A percentile compares a stretch with the other conserved stretches of the same genome.
These are phyloP conservation scores for Zymoseptoria ardabiliae DNA, from an alignment of 2,329 filamentous ascomycete species.

Conservation along the genomic window DNA sequence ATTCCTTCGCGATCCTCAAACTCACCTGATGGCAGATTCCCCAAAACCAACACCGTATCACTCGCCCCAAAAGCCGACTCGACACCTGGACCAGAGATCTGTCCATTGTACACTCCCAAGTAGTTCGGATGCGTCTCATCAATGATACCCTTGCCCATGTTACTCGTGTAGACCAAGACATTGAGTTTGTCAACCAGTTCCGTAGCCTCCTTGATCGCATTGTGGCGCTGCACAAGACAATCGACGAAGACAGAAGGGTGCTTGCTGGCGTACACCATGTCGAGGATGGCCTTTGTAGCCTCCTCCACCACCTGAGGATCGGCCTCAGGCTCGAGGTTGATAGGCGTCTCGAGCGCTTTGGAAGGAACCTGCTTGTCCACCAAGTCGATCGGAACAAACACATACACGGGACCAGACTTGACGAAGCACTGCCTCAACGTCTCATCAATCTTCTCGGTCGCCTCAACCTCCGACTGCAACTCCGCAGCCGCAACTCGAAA, in stretches of 20 bases:
- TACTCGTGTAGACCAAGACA: constrained; percentile 44
- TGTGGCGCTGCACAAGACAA: constrained; percentile 39
- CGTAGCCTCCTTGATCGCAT: constrained; percentile 38
- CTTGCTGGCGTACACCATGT: constrained; percentile 38
- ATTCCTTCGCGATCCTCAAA: background rate
- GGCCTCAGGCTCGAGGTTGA: constrained; percentile 31
- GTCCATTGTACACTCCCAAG: constrained; percentile 43
- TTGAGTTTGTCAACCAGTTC: constrained; percentile 39
- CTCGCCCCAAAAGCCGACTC: constrained; percentile 29
- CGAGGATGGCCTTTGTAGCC: constrained; percentile 28
- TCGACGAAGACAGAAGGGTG: constrained; percentile 47
- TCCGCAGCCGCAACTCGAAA: constrained; percentile 36
- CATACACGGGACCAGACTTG: constrained; percentile 37
- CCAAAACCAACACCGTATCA: constrained; percentile 34
- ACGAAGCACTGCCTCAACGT: constrained; percentile 38
- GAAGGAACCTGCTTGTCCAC: constrained; percentile 27
- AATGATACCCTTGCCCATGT: constrained; percentile 46
- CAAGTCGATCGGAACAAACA: constrained; percentile 39
- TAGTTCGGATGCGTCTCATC: constrained; percentile 44
- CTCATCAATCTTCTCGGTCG: constrained; percentile 37
- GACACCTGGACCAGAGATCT: constrained; percentile 29
- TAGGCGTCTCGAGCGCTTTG: constrained; percentile 18
- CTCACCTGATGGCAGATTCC: constrained; percentile 33
- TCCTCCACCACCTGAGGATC: constrained; percentile 26
- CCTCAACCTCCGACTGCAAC: constrained; percentile 34